Conservation (phyloP, 495 filamentous ascomycete species). For the Daldinia loculata region DNA sequence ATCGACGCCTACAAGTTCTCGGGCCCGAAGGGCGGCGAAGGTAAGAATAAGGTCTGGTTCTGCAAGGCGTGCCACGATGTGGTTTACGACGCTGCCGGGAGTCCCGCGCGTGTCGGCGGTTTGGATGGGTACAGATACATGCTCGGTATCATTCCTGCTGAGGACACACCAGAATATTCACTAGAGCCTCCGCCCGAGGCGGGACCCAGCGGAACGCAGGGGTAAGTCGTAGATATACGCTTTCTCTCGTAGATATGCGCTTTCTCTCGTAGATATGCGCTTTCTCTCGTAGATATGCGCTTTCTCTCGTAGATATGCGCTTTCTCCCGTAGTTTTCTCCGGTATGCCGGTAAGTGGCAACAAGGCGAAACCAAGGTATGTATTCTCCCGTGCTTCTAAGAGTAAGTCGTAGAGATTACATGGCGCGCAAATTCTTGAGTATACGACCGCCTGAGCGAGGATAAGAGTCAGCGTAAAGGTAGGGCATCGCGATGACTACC, state of each 20-base stretch:
- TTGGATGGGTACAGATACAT: background rate
- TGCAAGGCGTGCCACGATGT: slow-evolving; percentile 25
- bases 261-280: background rate
- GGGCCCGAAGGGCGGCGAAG: slow-evolving; percentile 15
- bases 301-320: background rate
- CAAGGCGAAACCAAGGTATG: background rate
- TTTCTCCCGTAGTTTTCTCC: background rate
- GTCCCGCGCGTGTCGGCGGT: background rate
- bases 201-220: background rate
- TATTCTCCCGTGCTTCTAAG: background rate
- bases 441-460: background rate
- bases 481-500: background rate
- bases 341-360: background rate
- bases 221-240: background rate
- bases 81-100: slow-evolving; percentile 1
- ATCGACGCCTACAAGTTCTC: slow-evolving; percentile 14
- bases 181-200: no score
- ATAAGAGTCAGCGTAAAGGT: background rate
- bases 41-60: background rate
- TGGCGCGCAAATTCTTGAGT: background rate
- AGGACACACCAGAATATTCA: no score
- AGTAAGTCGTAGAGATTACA: slow-evolving; percentile 1
- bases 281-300: background rate
- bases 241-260: background rate
- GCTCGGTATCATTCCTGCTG: no score